Conservation (phyloP, 1,284 basidiomycete genomes). For the Leccinum fuscescens region DNA sequence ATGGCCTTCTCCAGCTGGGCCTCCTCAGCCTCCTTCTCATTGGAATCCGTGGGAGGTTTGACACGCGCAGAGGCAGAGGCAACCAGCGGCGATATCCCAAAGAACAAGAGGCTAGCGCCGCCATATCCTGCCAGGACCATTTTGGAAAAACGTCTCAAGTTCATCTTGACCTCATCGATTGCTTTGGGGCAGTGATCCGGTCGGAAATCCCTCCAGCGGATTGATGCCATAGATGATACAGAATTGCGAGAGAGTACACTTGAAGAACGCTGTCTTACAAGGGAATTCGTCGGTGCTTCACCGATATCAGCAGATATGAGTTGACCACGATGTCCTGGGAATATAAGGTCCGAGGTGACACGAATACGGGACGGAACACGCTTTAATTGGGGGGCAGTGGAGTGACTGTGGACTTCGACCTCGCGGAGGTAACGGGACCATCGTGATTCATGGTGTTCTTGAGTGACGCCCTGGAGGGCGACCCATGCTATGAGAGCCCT, state of each 20-base stretch:
- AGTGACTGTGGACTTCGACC: slow-evolving; percentile 55
- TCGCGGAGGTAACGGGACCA: slow-evolving; percentile 68
- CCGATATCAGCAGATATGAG: slow-evolving; percentile 73
- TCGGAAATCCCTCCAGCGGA: slow-evolving; percentile 24
- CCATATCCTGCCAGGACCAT: slow-evolving; percentile 79
- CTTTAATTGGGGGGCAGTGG: slow-evolving; percentile 32
- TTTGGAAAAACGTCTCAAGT: slow-evolving; percentile 71
- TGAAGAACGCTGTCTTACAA: slow-evolving; percentile 24
- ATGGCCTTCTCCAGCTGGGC: slow-evolving; percentile 61
- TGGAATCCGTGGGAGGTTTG: slow-evolving; percentile 29
- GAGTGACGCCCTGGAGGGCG: slow-evolving; percentile 72
- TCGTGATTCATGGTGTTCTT: slow-evolving; percentile 68
- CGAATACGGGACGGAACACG: slow-evolving; percentile 55
- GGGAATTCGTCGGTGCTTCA: slow-evolving; percentile 42
- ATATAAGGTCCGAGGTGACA: slow-evolving; percentile 66
- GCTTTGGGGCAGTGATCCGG: slow-evolving; percentile 36
- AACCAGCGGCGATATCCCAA: slow-evolving; percentile 59
- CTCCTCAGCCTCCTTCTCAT: slow-evolving; percentile 53
- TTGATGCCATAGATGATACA: slow-evolving; percentile 31
- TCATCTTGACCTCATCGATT: slow-evolving; percentile 58
- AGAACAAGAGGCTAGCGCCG: slow-evolving; percentile 74
- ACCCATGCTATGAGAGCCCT: slow-evolving; percentile 74
- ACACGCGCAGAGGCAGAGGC: slow-evolving; percentile 26
- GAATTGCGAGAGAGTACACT: slow-evolving; percentile 32
- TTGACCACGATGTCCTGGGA: slow-evolving; percentile 61